phyloP scores from a whole-genome alignment of 495 filamentous ascomycete species.

The Penicillium diatomitis region DNA sequence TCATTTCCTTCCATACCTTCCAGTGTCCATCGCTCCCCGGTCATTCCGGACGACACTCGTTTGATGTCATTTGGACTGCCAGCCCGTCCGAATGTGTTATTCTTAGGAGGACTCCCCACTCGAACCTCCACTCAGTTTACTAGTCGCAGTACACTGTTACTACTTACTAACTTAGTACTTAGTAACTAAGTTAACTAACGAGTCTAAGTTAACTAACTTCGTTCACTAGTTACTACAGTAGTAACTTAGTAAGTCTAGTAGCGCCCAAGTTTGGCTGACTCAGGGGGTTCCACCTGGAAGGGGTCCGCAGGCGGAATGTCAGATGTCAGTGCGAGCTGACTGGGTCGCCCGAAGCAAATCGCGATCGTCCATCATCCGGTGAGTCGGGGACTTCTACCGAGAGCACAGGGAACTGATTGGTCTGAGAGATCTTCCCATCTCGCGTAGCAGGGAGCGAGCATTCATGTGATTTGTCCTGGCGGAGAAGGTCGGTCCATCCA shows the following conservation, averaged over 20 bases:
- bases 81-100: no score
- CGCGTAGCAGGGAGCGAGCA: no score
- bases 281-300: not conserved
- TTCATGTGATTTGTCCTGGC: no score
- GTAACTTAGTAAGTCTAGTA: not conserved
- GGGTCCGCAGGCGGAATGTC: conserved; percentile 13
- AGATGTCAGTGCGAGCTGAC: conserved; percentile 27
- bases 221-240: no score
- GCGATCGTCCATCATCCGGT: not conserved
- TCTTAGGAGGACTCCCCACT: no score
- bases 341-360: conserved; percentile 1
- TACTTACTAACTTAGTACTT: not conserved
- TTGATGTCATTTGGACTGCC: conserved; percentile 7
- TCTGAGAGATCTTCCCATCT: no score
- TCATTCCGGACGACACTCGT: not conserved
- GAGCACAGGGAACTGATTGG: no score
- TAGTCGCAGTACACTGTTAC: not conserved
- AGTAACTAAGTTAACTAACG: no score
- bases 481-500: no score
- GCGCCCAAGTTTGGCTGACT: no score
- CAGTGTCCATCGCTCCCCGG: not conserved
- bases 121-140: no score
- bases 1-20: not conserved
- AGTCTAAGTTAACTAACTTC: no score
- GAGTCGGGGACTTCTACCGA: not conserved